These are phyloP conservation scores for Calocera viscosa DNA, from an alignment of 768 basidiomycete species.

Conservation along the genomic window DNA sequence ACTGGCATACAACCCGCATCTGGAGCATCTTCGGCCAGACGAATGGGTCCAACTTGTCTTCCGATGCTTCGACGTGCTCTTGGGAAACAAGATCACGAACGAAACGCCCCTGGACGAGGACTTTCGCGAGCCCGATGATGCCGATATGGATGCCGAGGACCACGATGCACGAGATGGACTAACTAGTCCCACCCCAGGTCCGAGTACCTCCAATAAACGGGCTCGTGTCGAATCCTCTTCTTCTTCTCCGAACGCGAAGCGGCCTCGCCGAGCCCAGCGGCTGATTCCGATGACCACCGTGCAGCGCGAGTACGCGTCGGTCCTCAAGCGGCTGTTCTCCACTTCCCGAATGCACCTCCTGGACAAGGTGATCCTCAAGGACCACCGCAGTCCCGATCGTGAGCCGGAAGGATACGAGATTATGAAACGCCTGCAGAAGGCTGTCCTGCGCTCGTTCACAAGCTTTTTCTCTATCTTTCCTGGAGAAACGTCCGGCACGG, in stretches of 20 bases:
- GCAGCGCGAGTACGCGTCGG: slow-evolving; percentile 58
- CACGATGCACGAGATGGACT: slow-evolving; percentile 26
- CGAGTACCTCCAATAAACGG: slow-evolving; percentile 15
- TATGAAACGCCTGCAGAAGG: slow-evolving; percentile 26
- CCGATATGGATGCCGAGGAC: slow-evolving; percentile 22
- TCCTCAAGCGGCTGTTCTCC: slow-evolving; percentile 47
- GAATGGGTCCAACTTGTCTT: slow-evolving; percentile 59
- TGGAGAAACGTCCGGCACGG: slow-evolving; percentile 63
- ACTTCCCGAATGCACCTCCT: slow-evolving; percentile 43
- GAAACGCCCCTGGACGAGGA: slow-evolving; percentile 22
- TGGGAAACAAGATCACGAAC: slow-evolving; percentile 42
- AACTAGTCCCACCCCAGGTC: slow-evolving; percentile 27
- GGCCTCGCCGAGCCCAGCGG: slow-evolving; percentile 26
- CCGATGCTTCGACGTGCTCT: slow-evolving; percentile 62
- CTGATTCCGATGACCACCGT: slow-evolving; percentile 30
- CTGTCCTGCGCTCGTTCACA: slow-evolving; percentile 46
- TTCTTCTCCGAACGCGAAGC: slow-evolving; percentile 11
- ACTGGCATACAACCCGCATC: slow-evolving; percentile 55
- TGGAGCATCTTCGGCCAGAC: slow-evolving; percentile 55
- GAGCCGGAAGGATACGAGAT: not conserved
- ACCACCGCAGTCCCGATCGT: not conserved
- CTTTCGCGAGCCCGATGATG: slow-evolving; percentile 18
- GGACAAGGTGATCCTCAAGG: slow-evolving; percentile 28
- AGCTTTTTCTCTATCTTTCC: slow-evolving; percentile 56
- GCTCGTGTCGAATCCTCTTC: slow-evolving; percentile 12